Conservation (phyloP, 2,329 filamentous ascomycete species). For the Colletotrichum abscissum region DNA sequence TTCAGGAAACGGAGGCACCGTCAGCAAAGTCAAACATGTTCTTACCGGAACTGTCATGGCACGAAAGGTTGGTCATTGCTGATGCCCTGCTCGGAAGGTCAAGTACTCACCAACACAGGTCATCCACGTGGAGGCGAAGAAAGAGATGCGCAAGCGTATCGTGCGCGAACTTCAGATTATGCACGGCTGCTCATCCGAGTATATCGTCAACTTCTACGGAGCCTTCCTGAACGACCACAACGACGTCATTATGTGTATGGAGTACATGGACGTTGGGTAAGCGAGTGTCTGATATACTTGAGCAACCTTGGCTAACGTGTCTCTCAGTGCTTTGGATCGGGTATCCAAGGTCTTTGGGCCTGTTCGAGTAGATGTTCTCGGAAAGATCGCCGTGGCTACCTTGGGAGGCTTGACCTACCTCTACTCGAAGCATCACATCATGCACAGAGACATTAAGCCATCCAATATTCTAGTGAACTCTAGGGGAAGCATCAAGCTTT, state of each 20-base stretch:
- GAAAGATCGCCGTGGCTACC: constrained; percentile 97
- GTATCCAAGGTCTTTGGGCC: constrained; percentile 96
- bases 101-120: constrained; percentile 67
- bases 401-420: constrained; percentile 94
- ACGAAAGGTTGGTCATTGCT: constrained; percentile 76
- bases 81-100: not conserved
- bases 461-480: constrained; percentile 98
- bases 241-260: constrained; percentile 99
- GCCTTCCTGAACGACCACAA: constrained; percentile 96
- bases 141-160: constrained; percentile 95
- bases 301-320: constrained; percentile 35
- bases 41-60: constrained; percentile 98
- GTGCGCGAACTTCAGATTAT: constrained; percentile 98
- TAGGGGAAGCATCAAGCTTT: constrained; percentile 93
- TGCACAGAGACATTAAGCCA: constrained; percentile 99
- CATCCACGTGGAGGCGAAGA: constrained; percentile 98
- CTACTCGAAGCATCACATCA: constrained; percentile 95
- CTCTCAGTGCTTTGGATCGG: constrained; percentile 83
- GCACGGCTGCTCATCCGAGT: constrained; percentile 96
- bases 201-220: constrained; percentile 98
- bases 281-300: constrained; percentile 45
- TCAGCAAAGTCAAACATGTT: constrained; percentile 96
- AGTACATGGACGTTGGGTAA: constrained; percentile 99
- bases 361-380: constrained; percentile 93
- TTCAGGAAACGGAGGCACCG: constrained; percentile 95